phyloP scores from a whole-genome alignment of 768 basidiomycete species.

The Pisolithus sp. region DNA sequence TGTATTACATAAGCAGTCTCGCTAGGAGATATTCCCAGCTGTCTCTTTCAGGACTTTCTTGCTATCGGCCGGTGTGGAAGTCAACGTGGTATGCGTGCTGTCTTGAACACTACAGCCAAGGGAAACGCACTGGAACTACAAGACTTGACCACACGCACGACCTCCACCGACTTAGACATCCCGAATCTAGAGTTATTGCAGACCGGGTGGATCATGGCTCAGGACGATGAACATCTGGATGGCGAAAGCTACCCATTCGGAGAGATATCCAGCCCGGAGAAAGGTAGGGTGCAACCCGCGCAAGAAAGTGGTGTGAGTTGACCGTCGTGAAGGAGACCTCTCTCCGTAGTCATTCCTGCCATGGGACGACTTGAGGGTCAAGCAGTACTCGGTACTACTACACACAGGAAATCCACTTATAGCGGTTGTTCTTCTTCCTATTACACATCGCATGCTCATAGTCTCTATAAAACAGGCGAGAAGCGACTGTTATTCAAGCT shows the following conservation, averaged over 20 bases:
- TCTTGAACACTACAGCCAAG: background rate
- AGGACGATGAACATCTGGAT: background rate
- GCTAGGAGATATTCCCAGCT: too few species aligned
- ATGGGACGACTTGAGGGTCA: slow-evolving; percentile 1
- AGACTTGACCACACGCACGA: slow-evolving; percentile 5
- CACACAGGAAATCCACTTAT: slow-evolving; percentile 12
- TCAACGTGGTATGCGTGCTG: background rate
- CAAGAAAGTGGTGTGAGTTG: slow-evolving; percentile 17
- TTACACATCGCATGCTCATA: slow-evolving; percentile 13
- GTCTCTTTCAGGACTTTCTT: too few species aligned
- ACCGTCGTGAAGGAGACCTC: slow-evolving; percentile 18
- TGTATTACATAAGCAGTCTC: too few species aligned
- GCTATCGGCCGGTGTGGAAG: background rate
- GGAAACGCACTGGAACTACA: slow-evolving; percentile 15
- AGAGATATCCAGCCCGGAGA: slow-evolving; percentile 9
- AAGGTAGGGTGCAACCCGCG: slow-evolving; percentile 14
- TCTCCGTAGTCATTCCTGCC: slow-evolving; percentile 5
- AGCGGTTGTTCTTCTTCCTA: slow-evolving; percentile 9
- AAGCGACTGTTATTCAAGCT: slow-evolving; percentile 31
- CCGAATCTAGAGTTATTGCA: slow-evolving; percentile 6
- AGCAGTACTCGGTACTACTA: background rate
- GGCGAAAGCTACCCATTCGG: slow-evolving; percentile 10
- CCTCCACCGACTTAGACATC: background rate
- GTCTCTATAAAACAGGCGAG: slow-evolving; percentile 9
- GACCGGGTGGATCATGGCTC: background rate